Evolutionary conservation across 257 asterid genomes (phyloP), one percentile per base, ranked within the genome.

Genomic region (Nyctanthes arbortristis): DNA sequence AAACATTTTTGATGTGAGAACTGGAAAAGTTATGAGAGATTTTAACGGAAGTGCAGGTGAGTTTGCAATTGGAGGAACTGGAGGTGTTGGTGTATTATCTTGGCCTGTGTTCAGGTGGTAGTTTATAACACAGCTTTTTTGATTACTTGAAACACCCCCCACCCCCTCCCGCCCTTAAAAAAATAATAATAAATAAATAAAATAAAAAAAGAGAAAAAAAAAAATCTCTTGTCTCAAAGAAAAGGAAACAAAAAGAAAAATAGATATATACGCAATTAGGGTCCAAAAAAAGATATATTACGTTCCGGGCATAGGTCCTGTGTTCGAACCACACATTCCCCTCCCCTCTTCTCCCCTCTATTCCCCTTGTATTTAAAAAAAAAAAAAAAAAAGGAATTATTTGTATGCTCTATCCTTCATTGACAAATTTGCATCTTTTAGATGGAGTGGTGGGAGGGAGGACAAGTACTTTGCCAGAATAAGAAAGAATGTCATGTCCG

Each of bases 21-120:
- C 91, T 68, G 99, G 96, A 29, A 91, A 94, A 86, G 81, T 85
- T 25, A 91, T 88, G 96, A 86, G 96, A 80, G 96, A 89, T 77
- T 94, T 91, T 68, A 86, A 85, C 80, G 99, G 97, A 9, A 94
- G 91, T 63, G 99, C 97, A 0, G 97, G 91, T 78, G 99, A 94
- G 65, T 94, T 87, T 78, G 93, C 94, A 16, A 70, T 83, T 80
- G 96, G 97, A 40, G 97, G 97, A 65, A 84, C 90, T 79, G 99
- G 99, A 61, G 97, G 96, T 62, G 96, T 92, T 32, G 75, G 92
- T 47, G 96, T 97, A 24, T 95, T 94, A 20, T 84, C 97, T n/a
- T 94, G 99, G 99, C 99, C 99, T 31, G 93, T 87, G 63, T 93
- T 93, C 84, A 87, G 90, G 99, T 93, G 72, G 63, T 65, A 56